Percentiles rank a stretch among this genome's conserved stretches.
phyloP scores from a whole-genome alignment of 78 protist genomes.

The Carpediemonas membranifera region DNA sequence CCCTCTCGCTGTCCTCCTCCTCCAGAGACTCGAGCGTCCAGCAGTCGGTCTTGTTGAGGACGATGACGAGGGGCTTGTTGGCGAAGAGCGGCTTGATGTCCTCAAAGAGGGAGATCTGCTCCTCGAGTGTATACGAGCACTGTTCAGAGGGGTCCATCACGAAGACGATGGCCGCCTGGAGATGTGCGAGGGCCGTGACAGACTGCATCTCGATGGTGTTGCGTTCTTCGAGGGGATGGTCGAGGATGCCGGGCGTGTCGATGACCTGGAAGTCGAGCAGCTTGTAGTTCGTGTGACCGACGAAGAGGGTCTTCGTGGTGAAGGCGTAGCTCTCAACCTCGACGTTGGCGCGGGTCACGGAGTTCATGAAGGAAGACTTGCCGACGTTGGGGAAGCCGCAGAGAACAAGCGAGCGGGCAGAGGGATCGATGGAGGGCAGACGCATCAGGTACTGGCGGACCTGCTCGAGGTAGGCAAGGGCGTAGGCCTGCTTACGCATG shows the following conservation, averaged over 20 bases:
- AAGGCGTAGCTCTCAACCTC: constrained; percentile 99
- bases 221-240: constrained; percentile 90
- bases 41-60: constrained; percentile 79
- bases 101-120: constrained; percentile 71
- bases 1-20: too few relatives aligned
- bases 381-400: constrained; percentile 94
- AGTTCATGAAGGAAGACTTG: constrained; percentile 89
- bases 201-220: constrained; percentile 99
- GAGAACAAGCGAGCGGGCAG: background rate
- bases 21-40: constrained; percentile 45
- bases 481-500: constrained; percentile 52
- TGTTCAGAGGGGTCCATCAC: constrained; percentile 83
- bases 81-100: constrained; percentile 83
- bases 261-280: constrained; percentile 90
- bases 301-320: constrained; percentile 96
- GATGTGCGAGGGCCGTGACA: constrained; percentile 96
- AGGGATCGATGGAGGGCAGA: constrained; percentile 95
- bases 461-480: constrained; percentile 88
- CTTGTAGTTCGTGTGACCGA: constrained; percentile 92
- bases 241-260: constrained; percentile 99
- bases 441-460: constrained; percentile 96
- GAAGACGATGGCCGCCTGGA: constrained; percentile 74
- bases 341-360: constrained; percentile 84
- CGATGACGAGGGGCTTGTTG: constrained; percentile 87
- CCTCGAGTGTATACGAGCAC: constrained; percentile 81